Base-by-base conservation (phyloP, 768 basidiomycete genomes). In the Pleurotus pulmonarius region DNA sequence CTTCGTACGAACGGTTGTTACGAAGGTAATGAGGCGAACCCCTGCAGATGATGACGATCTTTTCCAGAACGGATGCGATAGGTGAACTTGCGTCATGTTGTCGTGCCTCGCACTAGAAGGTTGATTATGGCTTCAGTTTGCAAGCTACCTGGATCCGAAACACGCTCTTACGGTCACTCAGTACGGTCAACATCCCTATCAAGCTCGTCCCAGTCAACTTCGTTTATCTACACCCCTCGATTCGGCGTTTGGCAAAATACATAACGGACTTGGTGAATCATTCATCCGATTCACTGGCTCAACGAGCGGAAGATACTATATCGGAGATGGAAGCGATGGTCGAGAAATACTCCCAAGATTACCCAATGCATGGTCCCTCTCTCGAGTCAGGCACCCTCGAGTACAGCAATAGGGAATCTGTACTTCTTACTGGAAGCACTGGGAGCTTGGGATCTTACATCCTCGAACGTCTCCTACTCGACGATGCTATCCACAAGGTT, bases 61-160 rank as follows among this genome's bases (percentile, higher is more conserved):
- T 22, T 77, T 78, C 58, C 67, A 69, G 46, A 59, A 70, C 38
- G 75, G 78, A 5, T 73, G 74, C 53, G 76, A 77, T 49, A 74
- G 73, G 72, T 73, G 53, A 49, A 34, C 29, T 11, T 11, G 29
- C 11, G 29, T 34, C 29, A 34, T 34, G 29, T 38, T 41, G 16
- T 9, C 18, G 16, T 4, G 53, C 38, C 12, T n/a, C 37, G 18
- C 38, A 34, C 29, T 11, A 34, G 29, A 25, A 29, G 24, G 43
- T 20, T 47, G 22, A 47, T 22, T 18, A 13, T 49, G 5, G 3
- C 49, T 22, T 47, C 22, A 80, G 79, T 53, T 47, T 77, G 4
- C 69, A 73, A 59, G 72, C 71, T 16, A 76, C 73, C 0, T 73
- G 70, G 63, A 74, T 77, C 25, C 72, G 75, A 3, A 72, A 75